phyloP scores from a whole-genome alignment of 2,329 filamentous ascomycete species.

The Aspergillus fumigatus region DNA sequence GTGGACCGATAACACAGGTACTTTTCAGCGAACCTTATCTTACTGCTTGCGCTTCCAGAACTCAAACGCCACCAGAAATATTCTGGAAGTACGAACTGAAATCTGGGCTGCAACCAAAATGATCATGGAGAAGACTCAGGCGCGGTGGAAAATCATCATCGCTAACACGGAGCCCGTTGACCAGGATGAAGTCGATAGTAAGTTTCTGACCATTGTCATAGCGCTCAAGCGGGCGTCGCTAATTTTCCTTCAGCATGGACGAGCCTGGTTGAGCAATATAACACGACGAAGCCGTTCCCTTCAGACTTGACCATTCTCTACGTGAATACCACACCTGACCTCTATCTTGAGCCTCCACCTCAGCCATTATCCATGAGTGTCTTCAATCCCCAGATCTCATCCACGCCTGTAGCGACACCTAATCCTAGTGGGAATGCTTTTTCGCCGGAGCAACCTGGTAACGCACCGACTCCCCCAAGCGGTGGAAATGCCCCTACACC shows the following conservation, averaged over 20 bases:
- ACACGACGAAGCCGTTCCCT: conserved; percentile 29
- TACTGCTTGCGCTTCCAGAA: conserved; percentile 48
- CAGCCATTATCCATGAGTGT: conserved; percentile 29
- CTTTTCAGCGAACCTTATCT: conserved; percentile 49
- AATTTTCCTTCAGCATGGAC: conserved; percentile 32
- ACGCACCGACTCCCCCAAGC: conserved; percentile 35
- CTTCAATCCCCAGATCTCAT: conserved; percentile 29
- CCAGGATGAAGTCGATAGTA: conserved; percentile 48
- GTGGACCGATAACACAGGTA: conserved; percentile 56
- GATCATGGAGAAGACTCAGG: conserved; percentile 49
- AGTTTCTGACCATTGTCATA: conserved; percentile 4
- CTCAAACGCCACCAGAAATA: conserved; percentile 26
- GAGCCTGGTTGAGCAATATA: conserved; percentile 34
- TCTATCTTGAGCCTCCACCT: conserved; percentile 31
- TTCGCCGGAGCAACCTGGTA: conserved; percentile 41
- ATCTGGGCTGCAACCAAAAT: conserved; percentile 55
- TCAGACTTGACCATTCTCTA: conserved; percentile 35
- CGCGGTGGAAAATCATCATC: conserved; percentile 54
- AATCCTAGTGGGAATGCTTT: conserved; percentile 30
- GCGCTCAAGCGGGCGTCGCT: conserved; percentile 6
- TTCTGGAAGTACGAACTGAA: conserved; percentile 51
- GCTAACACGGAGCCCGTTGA: conserved; percentile 50
- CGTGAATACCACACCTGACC: conserved; percentile 32
- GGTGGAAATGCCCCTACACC: conserved; percentile 35
- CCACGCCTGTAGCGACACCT: conserved; percentile 39